phyloP scores from a whole-genome alignment of 768 basidiomycete species.

The Lactifluus rugatus region DNA sequence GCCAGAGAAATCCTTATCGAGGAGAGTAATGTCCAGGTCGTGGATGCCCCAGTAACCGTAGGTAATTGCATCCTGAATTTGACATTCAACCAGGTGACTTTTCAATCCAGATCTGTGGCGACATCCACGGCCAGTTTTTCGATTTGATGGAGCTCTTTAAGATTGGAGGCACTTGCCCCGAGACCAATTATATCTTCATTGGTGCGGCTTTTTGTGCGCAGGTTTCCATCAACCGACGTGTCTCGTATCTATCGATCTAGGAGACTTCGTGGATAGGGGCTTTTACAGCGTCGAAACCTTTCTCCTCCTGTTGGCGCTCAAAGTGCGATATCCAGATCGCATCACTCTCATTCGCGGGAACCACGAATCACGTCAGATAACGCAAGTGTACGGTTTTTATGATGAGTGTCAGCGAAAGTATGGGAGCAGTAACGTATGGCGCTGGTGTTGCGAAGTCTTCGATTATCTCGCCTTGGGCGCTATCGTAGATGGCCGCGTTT shows the following conservation, averaged over 20 bases:
- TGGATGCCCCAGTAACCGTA: constrained; percentile 94
- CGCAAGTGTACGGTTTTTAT: constrained; percentile 90
- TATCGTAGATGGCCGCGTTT: constrained; percentile 93
- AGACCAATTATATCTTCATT: constrained; percentile 96
- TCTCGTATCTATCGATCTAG: constrained; percentile 34
- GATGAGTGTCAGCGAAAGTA: constrained; percentile 98
- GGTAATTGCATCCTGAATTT: constrained; percentile 25
- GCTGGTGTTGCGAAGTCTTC: constrained; percentile 98
- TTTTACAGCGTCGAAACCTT: constrained; percentile 98
- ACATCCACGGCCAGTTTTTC: constrained; percentile 97
- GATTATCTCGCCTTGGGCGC: constrained; percentile 93
- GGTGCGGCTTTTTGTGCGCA: constrained; percentile 38
- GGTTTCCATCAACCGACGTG: constrained; percentile 11
- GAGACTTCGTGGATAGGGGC: constrained; percentile 96
- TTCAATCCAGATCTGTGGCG: constrained; percentile 66
- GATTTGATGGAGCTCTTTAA: constrained; percentile 94
- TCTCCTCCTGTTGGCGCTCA: constrained; percentile 85
- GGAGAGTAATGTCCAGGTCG: constrained; percentile 93
- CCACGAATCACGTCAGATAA: constrained; percentile 96
- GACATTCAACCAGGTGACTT: constrained; percentile 24
- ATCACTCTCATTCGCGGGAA: constrained; percentile 96
- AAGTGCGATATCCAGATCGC: constrained; percentile 94
- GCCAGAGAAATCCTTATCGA: constrained; percentile 95
- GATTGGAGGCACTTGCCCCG: constrained; percentile 85
- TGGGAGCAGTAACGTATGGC: constrained; percentile 88